Evolutionary conservation across 2,329 filamentous ascomycete species (phyloP).

Genomic region (Cylindrodendrum hubeiense): DNA sequence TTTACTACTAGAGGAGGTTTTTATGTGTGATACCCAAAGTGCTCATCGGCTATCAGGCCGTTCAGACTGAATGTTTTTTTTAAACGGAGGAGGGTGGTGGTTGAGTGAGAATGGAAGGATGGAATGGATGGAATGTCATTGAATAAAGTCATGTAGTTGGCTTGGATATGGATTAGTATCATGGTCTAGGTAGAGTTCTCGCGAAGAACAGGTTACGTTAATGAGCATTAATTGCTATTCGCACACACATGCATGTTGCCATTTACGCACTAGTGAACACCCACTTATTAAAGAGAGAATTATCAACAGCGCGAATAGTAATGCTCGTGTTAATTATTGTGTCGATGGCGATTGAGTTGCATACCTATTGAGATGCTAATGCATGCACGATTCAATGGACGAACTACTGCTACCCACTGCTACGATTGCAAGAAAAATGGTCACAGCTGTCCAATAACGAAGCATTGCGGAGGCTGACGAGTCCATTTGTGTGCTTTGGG

Average conservation of each 20-base stretch:
- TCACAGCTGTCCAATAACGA: neutral
- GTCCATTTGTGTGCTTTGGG: neutral
- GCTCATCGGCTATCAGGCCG: conserved; percentile 39
- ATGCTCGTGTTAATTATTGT: neutral
- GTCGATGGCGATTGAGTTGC: conserved; percentile 24
- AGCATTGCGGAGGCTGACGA: neutral
- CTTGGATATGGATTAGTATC: conserved; percentile 4
- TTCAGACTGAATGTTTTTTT: conserved; percentile 37
- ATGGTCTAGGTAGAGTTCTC: conserved; percentile 6
- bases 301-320: no score
- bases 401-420: neutral
- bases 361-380: conserved; percentile 29
- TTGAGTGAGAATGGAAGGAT: conserved; percentile 1
- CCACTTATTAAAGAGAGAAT: no score
- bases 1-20: conserved; percentile 54
- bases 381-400: conserved; percentile 25
- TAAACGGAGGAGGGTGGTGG: neutral
- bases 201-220: neutral
- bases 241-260: no score
- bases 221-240: no score
- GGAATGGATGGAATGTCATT: neutral
- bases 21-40: conserved; percentile 43
- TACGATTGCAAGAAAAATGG: neutral
- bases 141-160: neutral
- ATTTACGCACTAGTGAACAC: no score